Percentiles rank a stretch among this genome's conserved stretches.
Conservation (phyloP, 352 stramenopile genomes). For the Phytopythium chamaehyphon region DNA sequence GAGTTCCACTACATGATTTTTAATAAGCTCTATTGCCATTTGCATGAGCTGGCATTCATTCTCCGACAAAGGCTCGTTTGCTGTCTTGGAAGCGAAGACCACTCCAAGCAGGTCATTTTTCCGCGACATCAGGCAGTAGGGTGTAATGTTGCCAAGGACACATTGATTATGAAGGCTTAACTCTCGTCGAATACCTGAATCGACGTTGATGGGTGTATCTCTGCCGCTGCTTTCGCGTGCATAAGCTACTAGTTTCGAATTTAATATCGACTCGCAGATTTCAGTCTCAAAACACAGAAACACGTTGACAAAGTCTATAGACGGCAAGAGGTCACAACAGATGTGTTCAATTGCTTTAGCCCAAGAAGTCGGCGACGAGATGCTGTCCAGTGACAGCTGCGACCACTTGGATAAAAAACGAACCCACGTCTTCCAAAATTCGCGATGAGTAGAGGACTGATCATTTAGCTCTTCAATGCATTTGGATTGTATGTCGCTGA, state of each 20-base stretch:
- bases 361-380: too few relatives aligned
- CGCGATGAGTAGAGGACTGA: too few relatives aligned
- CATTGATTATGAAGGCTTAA: not conserved
- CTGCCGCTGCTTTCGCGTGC: too few relatives aligned
- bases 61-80: not conserved
- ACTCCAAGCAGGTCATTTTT: not conserved
- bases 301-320: constrained; percentile 4
- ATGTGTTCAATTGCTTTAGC: not conserved
- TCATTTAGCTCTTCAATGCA: too few relatives aligned
- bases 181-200: not conserved
- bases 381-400: not conserved
- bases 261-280: too few relatives aligned
- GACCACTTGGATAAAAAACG: not conserved
- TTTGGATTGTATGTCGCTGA: too few relatives aligned
- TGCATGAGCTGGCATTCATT: constrained; percentile 1
- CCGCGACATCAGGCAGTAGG: not conserved
- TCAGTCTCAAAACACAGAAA: not conserved
- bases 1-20: not conserved
- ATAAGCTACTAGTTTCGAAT: too few relatives aligned
- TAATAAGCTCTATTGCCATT: not conserved
- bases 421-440: too few relatives aligned
- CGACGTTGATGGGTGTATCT: too few relatives aligned
- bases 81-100: constrained; percentile 1
- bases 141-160: not conserved
- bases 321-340: not conserved